Conservation (phyloP, 2,329 filamentous ascomycete genomes). For the Cercospora beticola region DNA sequence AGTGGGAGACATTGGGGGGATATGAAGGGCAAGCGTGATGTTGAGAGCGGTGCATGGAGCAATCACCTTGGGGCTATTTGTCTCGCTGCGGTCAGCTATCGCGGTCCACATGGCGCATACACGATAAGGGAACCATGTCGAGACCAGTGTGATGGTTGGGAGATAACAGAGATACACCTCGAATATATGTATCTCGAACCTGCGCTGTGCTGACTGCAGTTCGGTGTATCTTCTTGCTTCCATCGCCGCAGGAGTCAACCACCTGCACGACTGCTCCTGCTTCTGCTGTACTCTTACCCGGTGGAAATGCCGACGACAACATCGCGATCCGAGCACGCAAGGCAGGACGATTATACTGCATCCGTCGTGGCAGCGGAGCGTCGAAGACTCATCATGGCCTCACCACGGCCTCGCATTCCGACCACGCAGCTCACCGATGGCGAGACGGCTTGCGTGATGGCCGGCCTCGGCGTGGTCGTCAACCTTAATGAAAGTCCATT, state of each 20-base stretch:
- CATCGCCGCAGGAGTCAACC: background rate
- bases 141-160: background rate
- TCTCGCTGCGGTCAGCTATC: background rate
- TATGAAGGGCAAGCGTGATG: background rate
- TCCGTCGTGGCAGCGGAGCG: background rate
- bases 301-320: background rate
- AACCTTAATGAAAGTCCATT: background rate
- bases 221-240: background rate
- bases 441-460: slow-evolving; percentile 3
- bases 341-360: background rate
- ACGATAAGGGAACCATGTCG: background rate
- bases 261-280: background rate
- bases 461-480: background rate
- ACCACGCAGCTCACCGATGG: background rate
- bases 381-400: background rate
- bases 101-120: background rate
- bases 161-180: background rate
- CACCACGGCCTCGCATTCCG: background rate
- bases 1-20: background rate
- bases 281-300: background rate
- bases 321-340: background rate
- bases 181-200: background rate
- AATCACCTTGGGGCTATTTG: background rate
- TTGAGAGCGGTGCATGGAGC: background rate
- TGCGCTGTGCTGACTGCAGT: background rate